Percentiles rank a stretch among this genome's conserved stretches.
These are phyloP conservation scores for Diplodia corticola DNA, from an alignment of 2,329 filamentous ascomycete genomes.

Conservation along the genomic window DNA sequence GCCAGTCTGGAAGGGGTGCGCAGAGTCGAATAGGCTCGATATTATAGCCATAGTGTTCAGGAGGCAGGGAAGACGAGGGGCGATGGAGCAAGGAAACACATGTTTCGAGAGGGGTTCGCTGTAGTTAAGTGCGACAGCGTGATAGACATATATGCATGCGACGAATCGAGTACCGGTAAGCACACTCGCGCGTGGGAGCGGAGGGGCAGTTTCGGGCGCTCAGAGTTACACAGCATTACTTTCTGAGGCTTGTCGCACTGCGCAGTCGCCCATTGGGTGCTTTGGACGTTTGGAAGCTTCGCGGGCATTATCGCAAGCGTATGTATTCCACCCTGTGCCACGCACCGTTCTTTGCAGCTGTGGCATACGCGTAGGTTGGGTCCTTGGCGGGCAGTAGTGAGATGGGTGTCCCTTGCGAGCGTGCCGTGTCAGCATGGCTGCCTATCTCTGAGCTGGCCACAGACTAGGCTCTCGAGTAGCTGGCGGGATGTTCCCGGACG, in stretches of 20 bases:
- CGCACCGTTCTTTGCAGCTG: background rate
- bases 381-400: background rate
- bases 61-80: background rate
- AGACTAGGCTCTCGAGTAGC: background rate
- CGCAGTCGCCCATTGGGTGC: background rate
- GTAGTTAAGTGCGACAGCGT: background rate
- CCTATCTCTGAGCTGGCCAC: background rate
- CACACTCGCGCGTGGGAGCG: background rate
- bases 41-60: background rate
- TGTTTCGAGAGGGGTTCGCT: background rate
- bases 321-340: background rate
- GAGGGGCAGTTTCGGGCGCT: background rate
- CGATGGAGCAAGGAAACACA: background rate
- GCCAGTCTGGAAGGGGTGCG: background rate
- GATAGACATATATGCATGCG: background rate
- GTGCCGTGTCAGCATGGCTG: background rate
- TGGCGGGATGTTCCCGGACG: background rate
- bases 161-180: background rate
- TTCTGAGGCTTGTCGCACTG: background rate
- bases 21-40: background rate
- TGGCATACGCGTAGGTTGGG: no score
- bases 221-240: background rate
- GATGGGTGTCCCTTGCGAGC: background rate
- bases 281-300: background rate
- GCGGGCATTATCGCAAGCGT: background rate